Evolutionary conservation across 2,329 filamentous ascomycete species (phyloP).

Genomic region (Microdochium bolleyi): DNA sequence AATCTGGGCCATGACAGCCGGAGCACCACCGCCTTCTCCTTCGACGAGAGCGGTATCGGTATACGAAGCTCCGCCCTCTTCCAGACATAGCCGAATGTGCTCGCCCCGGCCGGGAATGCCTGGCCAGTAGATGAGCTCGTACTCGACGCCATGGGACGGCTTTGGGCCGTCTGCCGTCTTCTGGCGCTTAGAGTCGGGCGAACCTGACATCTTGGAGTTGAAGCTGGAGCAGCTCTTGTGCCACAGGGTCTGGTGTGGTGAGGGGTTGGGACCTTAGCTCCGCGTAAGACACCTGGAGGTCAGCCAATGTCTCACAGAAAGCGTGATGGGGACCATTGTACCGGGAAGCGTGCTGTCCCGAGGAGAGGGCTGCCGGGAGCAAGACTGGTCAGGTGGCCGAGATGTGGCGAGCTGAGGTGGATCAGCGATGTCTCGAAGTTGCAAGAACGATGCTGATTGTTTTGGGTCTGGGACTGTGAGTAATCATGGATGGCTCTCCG

Average conservation of each 20-base stretch:
- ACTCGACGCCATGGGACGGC: conserved; percentile 37
- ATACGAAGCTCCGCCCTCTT: conserved; percentile 59
- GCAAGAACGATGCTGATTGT: no score
- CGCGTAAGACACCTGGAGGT: no score
- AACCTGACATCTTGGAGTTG: neutral
- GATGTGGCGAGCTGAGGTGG: no score
- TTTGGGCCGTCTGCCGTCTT: conserved; percentile 32
- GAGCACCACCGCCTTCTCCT: conserved; percentile 45
- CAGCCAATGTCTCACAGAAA: no score
- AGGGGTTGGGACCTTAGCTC: neutral
- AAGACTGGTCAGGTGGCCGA: no score
- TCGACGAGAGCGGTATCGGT: conserved; percentile 46
- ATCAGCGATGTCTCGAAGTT: no score
- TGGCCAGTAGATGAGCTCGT: conserved; percentile 67
- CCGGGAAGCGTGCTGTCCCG: no score
- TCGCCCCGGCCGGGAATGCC: conserved; percentile 66
- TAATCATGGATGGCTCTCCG: no score
- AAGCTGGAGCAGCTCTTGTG: neutral
- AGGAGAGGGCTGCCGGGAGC: no score
- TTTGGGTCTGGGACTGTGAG: no score
- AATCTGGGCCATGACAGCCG: conserved; percentile 39
- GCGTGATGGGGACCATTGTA: no score
- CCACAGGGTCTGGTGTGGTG: neutral
- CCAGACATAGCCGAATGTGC: conserved; percentile 63
- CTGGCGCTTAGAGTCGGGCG: conserved; percentile 23